These are phyloP conservation scores for Croton laevigatus DNA, from an alignment of 441 rosid species.

Conservation along the genomic window DNA sequence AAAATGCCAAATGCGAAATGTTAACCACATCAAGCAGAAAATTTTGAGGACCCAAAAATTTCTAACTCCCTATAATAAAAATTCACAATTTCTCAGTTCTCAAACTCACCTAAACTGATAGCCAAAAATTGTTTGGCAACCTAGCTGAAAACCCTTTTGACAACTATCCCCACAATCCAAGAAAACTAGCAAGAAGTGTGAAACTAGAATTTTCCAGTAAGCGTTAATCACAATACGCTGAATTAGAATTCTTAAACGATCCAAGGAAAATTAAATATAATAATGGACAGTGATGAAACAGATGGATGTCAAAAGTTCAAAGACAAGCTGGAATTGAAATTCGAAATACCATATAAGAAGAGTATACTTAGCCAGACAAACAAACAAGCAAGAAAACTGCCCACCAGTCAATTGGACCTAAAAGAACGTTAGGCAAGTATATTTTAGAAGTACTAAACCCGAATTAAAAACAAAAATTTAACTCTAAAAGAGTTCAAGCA, in stretches of 20 bases:
- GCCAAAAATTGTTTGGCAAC: neutral
- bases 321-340: constrained; percentile 3
- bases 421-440: constrained; percentile 20
- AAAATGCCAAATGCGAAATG: constrained; percentile 4
- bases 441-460: neutral
- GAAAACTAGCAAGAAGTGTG: constrained; percentile 1
- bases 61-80: neutral
- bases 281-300: neutral
- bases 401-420: constrained; percentile 24
- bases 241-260: constrained; percentile 2
- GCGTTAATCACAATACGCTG: neutral
- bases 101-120: neutral
- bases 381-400: constrained; percentile 2
- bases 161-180: constrained; percentile 15
- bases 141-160: constrained; percentile 14
- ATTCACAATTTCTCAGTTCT: neutral
- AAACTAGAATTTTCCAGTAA: neutral
- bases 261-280: neutral
- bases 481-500: neutral
- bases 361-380: constrained; percentile 8
- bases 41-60: neutral
- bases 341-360: constrained; percentile 10
- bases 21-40: neutral
- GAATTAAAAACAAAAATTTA: constrained; percentile 5
- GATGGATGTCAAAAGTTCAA: constrained; percentile 6